Conservation (phyloP, 257 asterid genomes). For the Forsythia suspensa region DNA sequence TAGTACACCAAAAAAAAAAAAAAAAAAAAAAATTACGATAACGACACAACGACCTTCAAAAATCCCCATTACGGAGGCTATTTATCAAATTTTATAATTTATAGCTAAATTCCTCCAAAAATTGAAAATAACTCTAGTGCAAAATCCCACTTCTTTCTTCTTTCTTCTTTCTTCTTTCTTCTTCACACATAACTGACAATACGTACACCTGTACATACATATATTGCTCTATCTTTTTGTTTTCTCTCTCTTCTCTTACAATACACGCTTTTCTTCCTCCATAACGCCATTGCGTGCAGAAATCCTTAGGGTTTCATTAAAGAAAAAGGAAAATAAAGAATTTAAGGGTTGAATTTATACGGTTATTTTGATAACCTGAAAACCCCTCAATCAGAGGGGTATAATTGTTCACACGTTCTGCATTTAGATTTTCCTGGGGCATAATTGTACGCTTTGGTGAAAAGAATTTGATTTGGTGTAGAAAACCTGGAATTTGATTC, state of each 20-base stretch:
- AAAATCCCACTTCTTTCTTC: neutral
- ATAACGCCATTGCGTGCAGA: neutral
- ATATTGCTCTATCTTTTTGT: neutral
- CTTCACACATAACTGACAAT: neutral
- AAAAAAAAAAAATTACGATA: too few species aligned
- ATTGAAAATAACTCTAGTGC: too few species aligned
- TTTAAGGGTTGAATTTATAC: neutral
- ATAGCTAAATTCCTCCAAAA: too few species aligned
- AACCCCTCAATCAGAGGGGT: neutral
- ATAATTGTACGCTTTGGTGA: neutral
- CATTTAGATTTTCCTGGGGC: neutral
- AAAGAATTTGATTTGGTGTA: neutral
- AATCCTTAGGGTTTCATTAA: neutral
- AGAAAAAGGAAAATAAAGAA: neutral
- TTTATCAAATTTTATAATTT: too few species aligned
- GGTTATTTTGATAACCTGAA: neutral
- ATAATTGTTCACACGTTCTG: neutral
- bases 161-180: neutral
- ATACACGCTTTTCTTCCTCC: neutral
- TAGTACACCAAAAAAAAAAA: too few species aligned
- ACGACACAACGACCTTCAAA: too few species aligned
- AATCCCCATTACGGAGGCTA: too few species aligned
- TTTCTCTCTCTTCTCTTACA: neutral
- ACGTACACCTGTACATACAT: neutral
- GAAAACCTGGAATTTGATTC: slow-evolving; percentile 6